Evolutionary conservation across 345 rosid genomes (phyloP).

Genomic region (Garcia nutans): DNA sequence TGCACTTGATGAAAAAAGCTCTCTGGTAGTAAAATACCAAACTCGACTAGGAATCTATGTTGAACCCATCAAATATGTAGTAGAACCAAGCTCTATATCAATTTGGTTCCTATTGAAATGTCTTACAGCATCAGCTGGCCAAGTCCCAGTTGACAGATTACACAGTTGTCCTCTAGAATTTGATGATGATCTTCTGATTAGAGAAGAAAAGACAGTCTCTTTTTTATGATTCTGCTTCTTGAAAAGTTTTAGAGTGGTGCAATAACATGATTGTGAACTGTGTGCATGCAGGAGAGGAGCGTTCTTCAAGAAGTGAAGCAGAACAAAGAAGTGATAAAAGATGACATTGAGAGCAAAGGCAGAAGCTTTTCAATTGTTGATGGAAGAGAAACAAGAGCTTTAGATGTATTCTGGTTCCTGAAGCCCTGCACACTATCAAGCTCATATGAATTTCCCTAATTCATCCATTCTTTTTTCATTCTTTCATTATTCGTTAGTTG

Average conservation of each 20-base stretch:
- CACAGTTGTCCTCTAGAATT: background rate
- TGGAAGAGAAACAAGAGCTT: slow-evolving; percentile 50
- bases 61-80: too few relatives aligned
- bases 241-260: background rate
- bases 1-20: too few relatives aligned
- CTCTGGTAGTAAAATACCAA: too few relatives aligned
- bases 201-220: background rate
- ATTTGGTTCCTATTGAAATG: too few relatives aligned
- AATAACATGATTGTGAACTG: background rate
- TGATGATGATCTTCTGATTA: background rate
- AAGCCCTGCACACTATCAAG: slow-evolving; percentile 83
- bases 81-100: too few relatives aligned
- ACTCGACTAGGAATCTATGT: too few relatives aligned
- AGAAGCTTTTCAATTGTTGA: slow-evolving; percentile 33
- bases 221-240: background rate
- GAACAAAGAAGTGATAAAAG: slow-evolving; percentile 39
- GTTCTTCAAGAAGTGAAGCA: slow-evolving; percentile 55
- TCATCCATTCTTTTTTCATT: slow-evolving; percentile 17
- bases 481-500: background rate
- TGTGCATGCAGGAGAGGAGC: slow-evolving; percentile 53
- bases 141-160: too few relatives aligned
- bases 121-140: too few relatives aligned
- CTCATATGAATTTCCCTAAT: slow-evolving; percentile 19
- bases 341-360: slow-evolving; percentile 35
- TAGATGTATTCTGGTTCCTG: slow-evolving; percentile 87